Evolutionary conservation across 352 stramenopile genomes (phyloP).

Genomic region (Pythium insidiosum): DNA sequence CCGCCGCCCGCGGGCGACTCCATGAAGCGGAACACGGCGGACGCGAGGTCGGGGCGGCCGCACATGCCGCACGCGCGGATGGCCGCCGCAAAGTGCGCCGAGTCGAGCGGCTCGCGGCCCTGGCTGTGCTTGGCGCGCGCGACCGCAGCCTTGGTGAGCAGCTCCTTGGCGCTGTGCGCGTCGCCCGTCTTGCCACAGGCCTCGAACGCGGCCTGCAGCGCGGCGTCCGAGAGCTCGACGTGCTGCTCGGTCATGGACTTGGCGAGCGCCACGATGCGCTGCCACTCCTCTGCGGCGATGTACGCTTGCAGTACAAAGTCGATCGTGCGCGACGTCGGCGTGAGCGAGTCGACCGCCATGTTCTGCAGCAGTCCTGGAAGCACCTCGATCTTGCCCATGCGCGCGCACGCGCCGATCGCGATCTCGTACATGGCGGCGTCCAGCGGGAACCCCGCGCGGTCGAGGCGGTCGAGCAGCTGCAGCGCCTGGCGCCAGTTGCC

Average conservation of each 20-base stretch:
- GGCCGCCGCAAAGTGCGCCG: slow-evolving; percentile 34
- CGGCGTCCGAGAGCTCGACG: slow-evolving; percentile 51
- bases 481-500: slow-evolving; percentile 72
- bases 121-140: slow-evolving; percentile 12
- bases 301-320: slow-evolving; percentile 80
- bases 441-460: slow-evolving; percentile 42
- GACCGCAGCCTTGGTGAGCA: slow-evolving; percentile 38
- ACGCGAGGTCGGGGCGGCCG: slow-evolving; percentile 35
- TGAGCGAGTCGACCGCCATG: slow-evolving; percentile 64
- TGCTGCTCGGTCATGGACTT: slow-evolving; percentile 29
- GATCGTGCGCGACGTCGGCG: slow-evolving; percentile 53
- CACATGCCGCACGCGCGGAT: slow-evolving; percentile 69
- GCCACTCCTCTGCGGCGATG: slow-evolving; percentile 58
- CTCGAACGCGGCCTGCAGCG: slow-evolving; percentile 69
- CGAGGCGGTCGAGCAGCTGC: slow-evolving; percentile 60
- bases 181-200: slow-evolving; percentile 56
- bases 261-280: slow-evolving; percentile 42
- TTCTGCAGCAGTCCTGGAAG: slow-evolving; percentile 65
- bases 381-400: slow-evolving; percentile 76
- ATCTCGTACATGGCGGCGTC: slow-evolving; percentile 74
- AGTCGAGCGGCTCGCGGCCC: slow-evolving; percentile 31
- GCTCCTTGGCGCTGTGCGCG: slow-evolving; percentile 30
- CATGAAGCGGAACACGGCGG: slow-evolving; percentile 58
- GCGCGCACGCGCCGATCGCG: slow-evolving; percentile 67
- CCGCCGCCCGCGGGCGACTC: slow-evolving; percentile 34